Evolutionary conservation across 495 filamentous ascomycete species (phyloP).

Genomic region (Xylaria bambusicola): DNA sequence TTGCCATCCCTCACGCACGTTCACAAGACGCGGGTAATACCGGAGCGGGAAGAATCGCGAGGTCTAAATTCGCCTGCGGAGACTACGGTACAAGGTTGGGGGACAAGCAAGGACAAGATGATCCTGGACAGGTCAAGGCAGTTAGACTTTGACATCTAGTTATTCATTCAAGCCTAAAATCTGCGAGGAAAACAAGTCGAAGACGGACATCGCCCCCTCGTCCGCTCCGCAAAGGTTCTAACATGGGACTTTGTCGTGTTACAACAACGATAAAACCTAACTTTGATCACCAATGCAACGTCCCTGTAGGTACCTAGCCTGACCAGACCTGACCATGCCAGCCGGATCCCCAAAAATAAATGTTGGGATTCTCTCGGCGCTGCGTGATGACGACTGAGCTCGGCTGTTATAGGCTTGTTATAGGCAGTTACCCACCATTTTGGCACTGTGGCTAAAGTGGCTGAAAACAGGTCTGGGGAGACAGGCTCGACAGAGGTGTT

Average conservation of each 20-base stretch:
- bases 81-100: background rate
- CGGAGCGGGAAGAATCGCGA: conserved; percentile 14
- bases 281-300: too few species aligned
- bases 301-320: too few species aligned
- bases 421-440: background rate
- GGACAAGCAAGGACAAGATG: too few species aligned
- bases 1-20: conserved; percentile 12
- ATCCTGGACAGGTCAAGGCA: too few species aligned
- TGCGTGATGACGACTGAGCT: conserved; percentile 16
- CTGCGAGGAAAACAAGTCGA: background rate
- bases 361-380: conserved; percentile 9
- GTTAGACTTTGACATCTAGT: too few species aligned
- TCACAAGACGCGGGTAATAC: conserved; percentile 13
- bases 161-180: too few species aligned
- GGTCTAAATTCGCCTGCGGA: too few species aligned
- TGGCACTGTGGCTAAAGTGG: conserved; percentile 1
- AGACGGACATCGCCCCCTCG: background rate
- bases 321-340: too few species aligned
- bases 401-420: conserved; percentile 1
- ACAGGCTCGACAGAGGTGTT: too few species aligned
- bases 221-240: background rate
- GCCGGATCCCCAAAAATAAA: conserved; percentile 9
- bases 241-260: background rate
- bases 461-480: too few species aligned
- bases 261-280: background rate